Evolutionary conservation across 2,329 filamentous ascomycete genomes (phyloP), one percentile per base, ranked within the genome.

Genomic region (Alternaria ethzedia): DNA sequence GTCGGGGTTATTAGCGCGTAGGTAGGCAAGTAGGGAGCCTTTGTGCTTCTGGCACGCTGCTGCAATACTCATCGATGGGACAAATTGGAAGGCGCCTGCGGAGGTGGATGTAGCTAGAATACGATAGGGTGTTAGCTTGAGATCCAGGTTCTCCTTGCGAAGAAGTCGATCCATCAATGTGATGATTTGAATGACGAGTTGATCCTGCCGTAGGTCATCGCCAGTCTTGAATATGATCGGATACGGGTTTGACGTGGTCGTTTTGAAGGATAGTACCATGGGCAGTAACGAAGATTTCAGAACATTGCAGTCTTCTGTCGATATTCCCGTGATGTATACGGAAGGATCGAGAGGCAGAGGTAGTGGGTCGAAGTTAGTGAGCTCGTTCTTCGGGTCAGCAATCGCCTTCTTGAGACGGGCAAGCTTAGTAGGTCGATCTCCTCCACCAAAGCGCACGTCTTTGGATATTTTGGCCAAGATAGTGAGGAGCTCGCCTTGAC

Each of bases 161-260:
- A 99, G 86, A 1, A 99, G 88, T 62, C 95, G 92, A 74, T 99
- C 96, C 96, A 99, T 99, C 15, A 99, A 86, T 0, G 93, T 97
- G 78, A 99, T 97, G 75, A 98, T 98, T 75, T 93, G 96, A 58
- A 99, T 96, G 36, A 99, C 95, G 3, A 99, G 88, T 77, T 99
- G 96, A 76, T 99, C 96, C 80, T 99, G 96, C 13, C 96, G 91
- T 55, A 99, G 85, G 77, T 99, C 96, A 77, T 99, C 96, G 36
- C 96, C 96, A 1, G 94, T 94, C 80, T 99, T 99, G 87, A 99
- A 99, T 57, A 98, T 91, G 67, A 99, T 91, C 10, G 95, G 91
- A 76, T 98, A 99, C 63, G 90, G 91, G 43, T 86, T 87, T 8
- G 92, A 92, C 3, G 87, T 87, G 0, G 88, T 86, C 0, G 94